Conservation (phyloP, 345 rosid genomes). For the Punica granatum region DNA sequence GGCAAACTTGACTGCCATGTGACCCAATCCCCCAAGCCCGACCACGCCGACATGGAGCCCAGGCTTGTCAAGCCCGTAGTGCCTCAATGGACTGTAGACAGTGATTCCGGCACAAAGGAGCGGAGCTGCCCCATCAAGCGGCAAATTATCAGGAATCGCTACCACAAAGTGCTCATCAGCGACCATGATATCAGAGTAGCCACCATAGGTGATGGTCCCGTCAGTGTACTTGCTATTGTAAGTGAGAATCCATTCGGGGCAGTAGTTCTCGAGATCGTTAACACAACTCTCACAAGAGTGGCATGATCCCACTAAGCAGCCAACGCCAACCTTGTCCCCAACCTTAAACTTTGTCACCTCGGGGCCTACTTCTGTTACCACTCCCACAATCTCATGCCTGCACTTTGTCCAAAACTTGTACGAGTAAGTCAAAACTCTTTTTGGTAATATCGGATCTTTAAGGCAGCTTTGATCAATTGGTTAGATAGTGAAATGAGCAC, state of each 20-base stretch:
- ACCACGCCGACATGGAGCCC: constrained; percentile 26
- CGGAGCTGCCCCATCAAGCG: constrained; percentile 51
- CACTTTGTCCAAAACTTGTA: no score
- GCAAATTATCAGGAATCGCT: constrained; percentile 35
- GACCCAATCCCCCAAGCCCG: no score
- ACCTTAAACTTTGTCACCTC: constrained; percentile 29
- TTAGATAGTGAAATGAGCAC: no score
- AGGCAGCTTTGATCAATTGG: no score
- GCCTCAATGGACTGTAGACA: constrained; percentile 55
- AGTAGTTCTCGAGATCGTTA: constrained; percentile 16
- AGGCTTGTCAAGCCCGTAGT: constrained; percentile 26
- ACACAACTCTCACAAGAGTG: constrained; percentile 9
- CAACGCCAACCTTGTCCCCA: constrained; percentile 39
- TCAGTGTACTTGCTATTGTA: constrained; percentile 10
- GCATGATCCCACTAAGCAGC: constrained; percentile 35
- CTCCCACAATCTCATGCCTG: constrained; percentile 47
- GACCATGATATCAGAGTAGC: constrained; percentile 19
- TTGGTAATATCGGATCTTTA: no score
- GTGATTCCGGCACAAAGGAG: constrained; percentile 62
- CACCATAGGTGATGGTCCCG: constrained; percentile 26
- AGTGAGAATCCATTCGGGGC: constrained; percentile 7
- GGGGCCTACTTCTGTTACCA: constrained; percentile 29
- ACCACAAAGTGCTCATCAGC: constrained; percentile 41
- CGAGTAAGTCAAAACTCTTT: no score
- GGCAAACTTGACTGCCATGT: no score